A percentile compares a stretch with the other conserved stretches of the same genome.
These are phyloP conservation scores for Prunus salicina DNA, from an alignment of 306 rosid species.

Conservation along the genomic window DNA sequence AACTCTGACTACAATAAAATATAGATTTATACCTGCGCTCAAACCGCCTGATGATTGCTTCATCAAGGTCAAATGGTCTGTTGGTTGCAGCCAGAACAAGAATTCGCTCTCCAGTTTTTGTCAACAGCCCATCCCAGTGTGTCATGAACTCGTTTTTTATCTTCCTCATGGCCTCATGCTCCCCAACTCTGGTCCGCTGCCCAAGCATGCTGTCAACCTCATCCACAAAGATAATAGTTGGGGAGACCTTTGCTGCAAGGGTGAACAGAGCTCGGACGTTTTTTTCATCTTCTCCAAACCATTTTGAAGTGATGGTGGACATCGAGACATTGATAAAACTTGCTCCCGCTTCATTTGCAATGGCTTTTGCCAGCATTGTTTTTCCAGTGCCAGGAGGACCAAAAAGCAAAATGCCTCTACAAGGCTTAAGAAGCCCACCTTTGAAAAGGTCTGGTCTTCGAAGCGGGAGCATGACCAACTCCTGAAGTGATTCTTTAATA, in stretches of 20 bases:
- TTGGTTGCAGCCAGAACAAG: slow-evolving; percentile 87
- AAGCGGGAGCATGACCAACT: slow-evolving; percentile 80
- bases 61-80: slow-evolving; percentile 88
- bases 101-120: slow-evolving; percentile 51
- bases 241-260: slow-evolving; percentile 78
- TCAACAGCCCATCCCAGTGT: slow-evolving; percentile 81
- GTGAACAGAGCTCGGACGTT: slow-evolving; percentile 73
- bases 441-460: slow-evolving; percentile 79
- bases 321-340: slow-evolving; percentile 78
- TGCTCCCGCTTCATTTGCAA: slow-evolving; percentile 84
- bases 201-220: slow-evolving; percentile 94
- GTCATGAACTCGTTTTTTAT: slow-evolving; percentile 83
- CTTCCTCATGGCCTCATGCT: slow-evolving; percentile 73
- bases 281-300: slow-evolving; percentile 83
- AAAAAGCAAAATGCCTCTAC: slow-evolving; percentile 75
- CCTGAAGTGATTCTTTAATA: slow-evolving; percentile 78
- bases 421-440: slow-evolving; percentile 75
- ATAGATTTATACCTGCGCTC: slow-evolving; percentile 56
- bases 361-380: slow-evolving; percentile 86
- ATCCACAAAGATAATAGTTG: slow-evolving; percentile 74
- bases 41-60: slow-evolving; percentile 79
- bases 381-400: slow-evolving; percentile 92
- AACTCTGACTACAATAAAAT: background rate
- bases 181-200: slow-evolving; percentile 71
- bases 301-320: slow-evolving; percentile 72